Evolutionary conservation across 495 filamentous ascomycete species (phyloP).

Genomic region (Aspergillus nanangensis): DNA sequence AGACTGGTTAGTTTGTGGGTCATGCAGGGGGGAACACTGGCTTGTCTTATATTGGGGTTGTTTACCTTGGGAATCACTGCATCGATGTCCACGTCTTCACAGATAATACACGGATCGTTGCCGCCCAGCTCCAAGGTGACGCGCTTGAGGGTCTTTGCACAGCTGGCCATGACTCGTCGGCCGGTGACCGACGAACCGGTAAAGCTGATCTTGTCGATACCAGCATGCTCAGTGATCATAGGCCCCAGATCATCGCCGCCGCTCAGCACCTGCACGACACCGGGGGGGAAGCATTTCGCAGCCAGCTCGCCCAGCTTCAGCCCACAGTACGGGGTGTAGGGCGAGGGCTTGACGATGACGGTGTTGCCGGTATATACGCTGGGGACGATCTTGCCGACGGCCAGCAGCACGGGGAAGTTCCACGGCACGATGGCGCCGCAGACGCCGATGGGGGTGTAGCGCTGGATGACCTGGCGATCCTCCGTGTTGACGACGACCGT

Average conservation of each 20-base stretch:
- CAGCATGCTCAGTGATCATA: conserved; percentile 51
- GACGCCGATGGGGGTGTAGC: conserved; percentile 55
- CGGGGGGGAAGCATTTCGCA: conserved; percentile 56
- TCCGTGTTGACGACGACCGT: conserved; percentile 45
- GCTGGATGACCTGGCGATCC: conserved; percentile 39
- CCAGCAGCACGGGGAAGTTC: conserved; percentile 57
- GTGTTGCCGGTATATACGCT: conserved; percentile 56
- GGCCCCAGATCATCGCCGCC: conserved; percentile 63
- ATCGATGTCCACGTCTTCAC: conserved; percentile 57
- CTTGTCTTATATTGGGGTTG: not conserved
- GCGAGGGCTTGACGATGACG: conserved; percentile 58
- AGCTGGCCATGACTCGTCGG: conserved; percentile 57
- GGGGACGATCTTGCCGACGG: conserved; percentile 51
- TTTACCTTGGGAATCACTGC: conserved; percentile 48
- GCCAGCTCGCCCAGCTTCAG: conserved; percentile 62
- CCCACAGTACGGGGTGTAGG: conserved; percentile 64
- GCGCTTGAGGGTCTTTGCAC: conserved; percentile 58
- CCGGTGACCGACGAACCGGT: conserved; percentile 63
- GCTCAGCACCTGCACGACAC: conserved; percentile 63
- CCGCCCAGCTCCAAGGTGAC: conserved; percentile 59
- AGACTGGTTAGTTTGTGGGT: conserved; percentile 12
- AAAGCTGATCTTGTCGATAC: conserved; percentile 65
- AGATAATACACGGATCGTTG: conserved; percentile 60
- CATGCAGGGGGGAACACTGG: not conserved
- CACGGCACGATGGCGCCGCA: conserved; percentile 58